A percentile compares a stretch with the other conserved stretches of the same genome.
Evolutionary conservation across 441 rosid genomes (phyloP).

Genomic region (Erysimum pusillum): DNA sequence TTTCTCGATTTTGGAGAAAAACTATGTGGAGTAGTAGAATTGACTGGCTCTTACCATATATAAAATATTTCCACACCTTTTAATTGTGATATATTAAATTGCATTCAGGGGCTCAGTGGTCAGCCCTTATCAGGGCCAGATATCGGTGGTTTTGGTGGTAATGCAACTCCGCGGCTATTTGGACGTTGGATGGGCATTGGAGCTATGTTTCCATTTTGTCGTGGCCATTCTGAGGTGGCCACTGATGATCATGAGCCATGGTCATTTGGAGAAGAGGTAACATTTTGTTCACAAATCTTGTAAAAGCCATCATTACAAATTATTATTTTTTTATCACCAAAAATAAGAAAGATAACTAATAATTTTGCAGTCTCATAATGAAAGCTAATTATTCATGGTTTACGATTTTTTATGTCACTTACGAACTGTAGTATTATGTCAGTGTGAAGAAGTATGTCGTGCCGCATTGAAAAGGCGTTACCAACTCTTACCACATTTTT

Average conservation of each 20-base stretch:
- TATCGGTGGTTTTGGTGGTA: conserved; percentile 95
- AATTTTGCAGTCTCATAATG: conserved; percentile 5
- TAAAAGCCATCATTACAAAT: neutral
- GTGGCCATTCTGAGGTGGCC: conserved; percentile 84
- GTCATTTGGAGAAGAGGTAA: conserved; percentile 98
- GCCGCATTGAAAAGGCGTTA: conserved; percentile 94
- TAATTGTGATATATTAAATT: conserved; percentile 31
- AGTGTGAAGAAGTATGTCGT: conserved; percentile 98
- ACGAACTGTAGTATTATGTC: conserved; percentile 40
- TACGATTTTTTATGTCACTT: neutral
- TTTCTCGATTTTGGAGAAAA: neutral
- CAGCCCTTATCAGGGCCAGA: conserved; percentile 99
- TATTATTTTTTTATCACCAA: too few species aligned
- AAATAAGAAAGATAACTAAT: neutral
- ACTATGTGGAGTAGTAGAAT: neutral
- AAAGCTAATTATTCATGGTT: neutral
- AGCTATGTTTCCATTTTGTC: conserved; percentile 97
- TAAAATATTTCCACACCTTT: neutral
- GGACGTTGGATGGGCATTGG: conserved; percentile 99
- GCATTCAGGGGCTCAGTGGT: conserved; percentile 88
- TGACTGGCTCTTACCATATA: neutral
- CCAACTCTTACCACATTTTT: conserved; percentile 84
- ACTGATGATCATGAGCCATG: conserved; percentile 94
- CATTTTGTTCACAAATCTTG: conserved; percentile 4
- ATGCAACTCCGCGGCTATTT: conserved; percentile 90